Percentiles rank a stretch among this genome's conserved stretches.
These are phyloP conservation scores for Hypomontagnella monticulosa DNA, from an alignment of 495 filamentous ascomycete species.

Conservation along the genomic window DNA sequence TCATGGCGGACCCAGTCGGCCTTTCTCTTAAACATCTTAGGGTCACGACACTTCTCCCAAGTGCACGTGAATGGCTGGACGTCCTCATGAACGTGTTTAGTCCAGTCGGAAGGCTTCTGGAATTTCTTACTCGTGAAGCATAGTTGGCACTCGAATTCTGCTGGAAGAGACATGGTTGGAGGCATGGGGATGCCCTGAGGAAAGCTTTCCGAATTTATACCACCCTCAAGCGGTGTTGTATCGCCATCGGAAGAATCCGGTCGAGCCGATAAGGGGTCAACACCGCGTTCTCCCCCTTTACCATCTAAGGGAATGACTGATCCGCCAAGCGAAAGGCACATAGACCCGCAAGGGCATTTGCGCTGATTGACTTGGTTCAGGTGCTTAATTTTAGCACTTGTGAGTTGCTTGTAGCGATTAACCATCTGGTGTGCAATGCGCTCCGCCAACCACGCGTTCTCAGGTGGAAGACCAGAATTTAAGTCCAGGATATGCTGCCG, in stretches of 20 bases:
- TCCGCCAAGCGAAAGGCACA: constrained; percentile 74
- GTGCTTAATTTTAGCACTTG: constrained; percentile 78
- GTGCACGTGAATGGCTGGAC: constrained; percentile 96
- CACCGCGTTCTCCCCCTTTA: constrained; percentile 50
- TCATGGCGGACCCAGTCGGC: constrained; percentile 98
- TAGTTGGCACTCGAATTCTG: constrained; percentile 90
- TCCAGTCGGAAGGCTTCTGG: constrained; percentile 96
- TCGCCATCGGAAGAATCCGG: constrained; percentile 71
- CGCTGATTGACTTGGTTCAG: constrained; percentile 60
- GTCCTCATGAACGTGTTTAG: constrained; percentile 96
- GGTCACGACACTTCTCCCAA: constrained; percentile 82
- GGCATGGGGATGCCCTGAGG: constrained; percentile 84
- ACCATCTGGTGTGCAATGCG: constrained; percentile 84
- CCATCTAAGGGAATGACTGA: constrained; percentile 54
- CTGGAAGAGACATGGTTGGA: constrained; percentile 79
- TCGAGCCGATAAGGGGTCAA: constrained; percentile 52
- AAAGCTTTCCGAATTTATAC: constrained; percentile 73
- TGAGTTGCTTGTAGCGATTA: constrained; percentile 79
- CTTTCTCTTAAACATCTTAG: constrained; percentile 96
- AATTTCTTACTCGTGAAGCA: constrained; percentile 93
- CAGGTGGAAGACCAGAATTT: constrained; percentile 66
- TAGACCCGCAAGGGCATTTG: constrained; percentile 67
- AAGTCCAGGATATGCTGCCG: constrained; percentile 75
- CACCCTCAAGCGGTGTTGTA: constrained; percentile 69
- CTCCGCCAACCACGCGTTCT: constrained; percentile 78